Conservation (phyloP, 345 rosid genomes). For the Gossypium ekmanianum region DNA sequence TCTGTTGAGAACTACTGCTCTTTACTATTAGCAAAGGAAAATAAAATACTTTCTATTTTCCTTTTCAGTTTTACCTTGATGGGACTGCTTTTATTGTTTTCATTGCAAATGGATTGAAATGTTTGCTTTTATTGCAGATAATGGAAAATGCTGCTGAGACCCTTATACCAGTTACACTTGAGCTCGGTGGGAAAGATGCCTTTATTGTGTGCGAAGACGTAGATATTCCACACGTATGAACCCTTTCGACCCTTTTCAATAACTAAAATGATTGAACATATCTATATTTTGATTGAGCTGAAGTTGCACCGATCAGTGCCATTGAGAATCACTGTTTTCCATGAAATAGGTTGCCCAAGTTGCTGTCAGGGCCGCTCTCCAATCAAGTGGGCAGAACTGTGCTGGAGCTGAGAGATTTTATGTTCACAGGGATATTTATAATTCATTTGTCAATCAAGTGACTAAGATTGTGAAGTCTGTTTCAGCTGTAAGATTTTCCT, state of each 20-base stretch:
- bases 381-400: constrained; percentile 98
- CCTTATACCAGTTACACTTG: constrained; percentile 83
- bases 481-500: constrained; percentile 62
- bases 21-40: neutral
- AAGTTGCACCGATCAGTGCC: constrained; percentile 11
- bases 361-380: constrained; percentile 87
- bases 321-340: constrained; percentile 17
- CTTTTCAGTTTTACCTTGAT: neutral
- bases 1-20: neutral
- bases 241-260: neutral
- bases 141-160: constrained; percentile 84
- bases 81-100: neutral
- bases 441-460: constrained; percentile 75
- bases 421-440: constrained; percentile 73
- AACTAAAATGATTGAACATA: constrained; percentile 12
- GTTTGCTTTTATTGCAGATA: constrained; percentile 54
- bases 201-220: constrained; percentile 89
- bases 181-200: constrained; percentile 99
- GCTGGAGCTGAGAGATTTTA: constrained; percentile 99
- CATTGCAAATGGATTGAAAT: neutral
- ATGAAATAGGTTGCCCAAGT: constrained; percentile 82
- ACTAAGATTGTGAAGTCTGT: constrained; percentile 81
- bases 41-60: neutral
- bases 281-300: constrained; percentile 10
- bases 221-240: constrained; percentile 72